phyloP scores from a whole-genome alignment of 169 alveolate genomes.

The Eimeria acervulina region DNA sequence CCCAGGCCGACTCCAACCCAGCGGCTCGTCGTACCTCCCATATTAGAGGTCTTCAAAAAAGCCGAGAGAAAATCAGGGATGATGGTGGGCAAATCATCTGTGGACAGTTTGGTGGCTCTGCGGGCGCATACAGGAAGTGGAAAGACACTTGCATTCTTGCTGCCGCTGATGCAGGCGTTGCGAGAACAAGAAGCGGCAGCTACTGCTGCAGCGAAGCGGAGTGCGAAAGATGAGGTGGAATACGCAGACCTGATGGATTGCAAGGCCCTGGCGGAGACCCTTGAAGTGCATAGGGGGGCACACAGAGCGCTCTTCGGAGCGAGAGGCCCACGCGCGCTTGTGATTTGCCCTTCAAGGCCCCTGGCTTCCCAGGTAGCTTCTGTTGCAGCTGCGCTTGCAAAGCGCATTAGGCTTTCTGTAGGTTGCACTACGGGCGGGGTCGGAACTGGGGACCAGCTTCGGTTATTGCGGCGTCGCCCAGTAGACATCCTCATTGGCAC shows the following conservation, averaged over 20 bases:
- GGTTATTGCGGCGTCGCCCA: slow-evolving; percentile 52
- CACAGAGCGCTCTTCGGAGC: background rate
- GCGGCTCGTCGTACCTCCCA: slow-evolving; percentile 43
- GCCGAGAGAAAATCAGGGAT: slow-evolving; percentile 7
- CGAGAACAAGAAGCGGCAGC: slow-evolving; percentile 45
- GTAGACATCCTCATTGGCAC: slow-evolving; percentile 79
- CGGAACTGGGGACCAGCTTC: slow-evolving; percentile 67
- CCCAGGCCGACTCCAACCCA: slow-evolving; percentile 65
- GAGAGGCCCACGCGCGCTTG: slow-evolving; percentile 70
- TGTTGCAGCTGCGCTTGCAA: slow-evolving; percentile 70
- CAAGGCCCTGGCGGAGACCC: slow-evolving; percentile 51
- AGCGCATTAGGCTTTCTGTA: slow-evolving; percentile 68
- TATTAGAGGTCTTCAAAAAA: background rate
- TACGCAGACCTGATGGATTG: slow-evolving; percentile 57
- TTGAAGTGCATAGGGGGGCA: slow-evolving; percentile 17
- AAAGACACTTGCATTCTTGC: slow-evolving; percentile 91
- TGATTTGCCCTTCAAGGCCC: slow-evolving; percentile 65
- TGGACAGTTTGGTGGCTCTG: slow-evolving; percentile 54
- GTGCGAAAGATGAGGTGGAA: background rate
- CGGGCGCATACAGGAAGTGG: slow-evolving; percentile 93
- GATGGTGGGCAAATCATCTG: slow-evolving; percentile 16
- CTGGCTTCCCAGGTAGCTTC: slow-evolving; percentile 67
- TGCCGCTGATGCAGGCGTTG: slow-evolving; percentile 89
- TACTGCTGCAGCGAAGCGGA: slow-evolving; percentile 35
- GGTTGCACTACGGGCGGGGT: slow-evolving; percentile 70